Evolutionary conservation across 208 protist genomes (phyloP), one percentile per base, ranked within the genome.

Genomic region (Crithidia mellificae): DNA sequence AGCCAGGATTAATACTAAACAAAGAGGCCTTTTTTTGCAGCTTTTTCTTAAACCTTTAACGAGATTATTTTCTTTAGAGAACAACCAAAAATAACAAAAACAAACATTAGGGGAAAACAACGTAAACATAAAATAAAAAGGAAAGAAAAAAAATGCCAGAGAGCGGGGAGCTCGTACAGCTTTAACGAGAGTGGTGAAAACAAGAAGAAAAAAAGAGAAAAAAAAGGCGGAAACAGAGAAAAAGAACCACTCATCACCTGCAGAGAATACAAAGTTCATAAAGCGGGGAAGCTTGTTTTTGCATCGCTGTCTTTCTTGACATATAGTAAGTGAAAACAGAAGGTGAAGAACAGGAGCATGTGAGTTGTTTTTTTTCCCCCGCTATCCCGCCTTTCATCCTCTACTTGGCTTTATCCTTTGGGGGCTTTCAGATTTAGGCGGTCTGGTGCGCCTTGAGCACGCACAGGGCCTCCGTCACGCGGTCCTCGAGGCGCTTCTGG

Each of bases 401-500:
- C 43, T 27, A n/a, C n/a, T n/a, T n/a, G n/a, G n/a, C n/a, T n/a
- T n/a, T n/a, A n/a, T n/a, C n/a, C n/a, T n/a, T n/a, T n/a, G n/a
- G n/a, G n/a, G n/a, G n/a, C 22, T 51, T 51, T 6, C 46, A 5
- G 2, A 49, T 20, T 72, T 70, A 74, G 9, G 69, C 63, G 5
- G 73, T 58, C 22, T 87, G 75, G 61, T 92, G 84, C 2, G 77
- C 77, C 77, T 91, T 85, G 38, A 92, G 77, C 22, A 93, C 87
- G 63, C 83, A 88, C 5, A 90, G 77, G 12, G 87, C 90, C 82
- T 95, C 90, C 12, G 77, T 88, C 44, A 93, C 85, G 64, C 84
- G 83, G 39, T 90, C 84, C 59, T 84, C 64, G 2, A 95, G 74
- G 19, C 83, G 39, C 63, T 80, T 83, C 57, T 79, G 85, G 57